These are phyloP conservation scores for Cydonia oblonga DNA, from an alignment of 331 rosid genomes.

Conservation along the genomic window DNA sequence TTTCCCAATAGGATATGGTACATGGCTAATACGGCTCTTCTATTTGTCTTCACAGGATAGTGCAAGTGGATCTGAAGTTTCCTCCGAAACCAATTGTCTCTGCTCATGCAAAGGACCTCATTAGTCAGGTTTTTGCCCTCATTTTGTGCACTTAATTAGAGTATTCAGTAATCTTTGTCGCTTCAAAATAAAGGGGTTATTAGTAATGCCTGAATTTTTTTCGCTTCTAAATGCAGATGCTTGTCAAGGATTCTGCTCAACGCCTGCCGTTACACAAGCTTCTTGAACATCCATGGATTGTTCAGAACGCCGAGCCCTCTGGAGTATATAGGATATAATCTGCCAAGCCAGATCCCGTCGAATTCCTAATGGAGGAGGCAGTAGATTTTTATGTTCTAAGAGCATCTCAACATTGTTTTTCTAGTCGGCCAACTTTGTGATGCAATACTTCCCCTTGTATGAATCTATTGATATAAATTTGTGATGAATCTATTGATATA, in stretches of 20 bases:
- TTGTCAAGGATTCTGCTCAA: slow-evolving; percentile 71
- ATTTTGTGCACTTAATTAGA: not conserved
- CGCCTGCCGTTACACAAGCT: slow-evolving; percentile 86
- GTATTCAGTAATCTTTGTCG: not conserved
- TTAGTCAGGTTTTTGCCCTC: slow-evolving; percentile 54
- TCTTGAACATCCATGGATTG: slow-evolving; percentile 92
- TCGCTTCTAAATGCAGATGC: slow-evolving; percentile 46
- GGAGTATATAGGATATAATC: slow-evolving; percentile 61
- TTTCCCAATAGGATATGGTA: not conserved
- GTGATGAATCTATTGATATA: not conserved
- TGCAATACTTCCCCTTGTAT: slow-evolving; percentile 1
- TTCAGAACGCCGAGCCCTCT: slow-evolving; percentile 93
- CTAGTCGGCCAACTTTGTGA: not conserved
- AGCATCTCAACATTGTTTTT: not conserved
- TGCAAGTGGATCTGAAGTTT: slow-evolving; percentile 91
- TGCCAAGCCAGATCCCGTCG: not conserved
- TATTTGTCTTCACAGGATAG: slow-evolving; percentile 40
- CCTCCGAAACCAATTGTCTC: slow-evolving; percentile 84
- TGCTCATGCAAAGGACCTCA: slow-evolving; percentile 83
- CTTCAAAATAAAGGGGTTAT: not conserved
- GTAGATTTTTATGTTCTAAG: slow-evolving; percentile 1
- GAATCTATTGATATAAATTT: not conserved
- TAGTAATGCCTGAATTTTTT: not conserved
- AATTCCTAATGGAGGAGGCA: slow-evolving; percentile 1
- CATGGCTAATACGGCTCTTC: not conserved